A percentile compares a stretch with the other conserved stretches of the same genome.
These are phyloP conservation scores for Hsuehochloa calcarea DNA, from an alignment of 176 grass and related monocot species.

Conservation along the genomic window DNA sequence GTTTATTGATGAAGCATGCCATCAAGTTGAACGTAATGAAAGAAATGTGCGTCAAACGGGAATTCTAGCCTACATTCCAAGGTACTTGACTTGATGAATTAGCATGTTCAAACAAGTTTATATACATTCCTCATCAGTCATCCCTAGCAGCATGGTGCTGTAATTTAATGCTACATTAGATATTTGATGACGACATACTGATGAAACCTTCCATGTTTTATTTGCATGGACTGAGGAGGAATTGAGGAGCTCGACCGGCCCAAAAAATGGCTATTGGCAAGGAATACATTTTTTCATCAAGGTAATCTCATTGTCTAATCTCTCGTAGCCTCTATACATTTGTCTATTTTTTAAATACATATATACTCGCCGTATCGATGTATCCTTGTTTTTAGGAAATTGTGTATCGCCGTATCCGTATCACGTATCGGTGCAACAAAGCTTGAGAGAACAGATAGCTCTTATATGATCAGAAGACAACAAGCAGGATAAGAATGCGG, in stretches of 20 bases:
- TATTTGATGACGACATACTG: not conserved
- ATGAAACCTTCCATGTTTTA: not conserved
- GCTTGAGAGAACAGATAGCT: not conserved
- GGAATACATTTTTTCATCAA: too few relatives aligned
- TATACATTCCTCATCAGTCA: not conserved
- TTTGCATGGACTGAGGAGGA: too few relatives aligned
- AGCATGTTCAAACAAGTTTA: not conserved
- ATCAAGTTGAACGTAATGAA: constrained; percentile 92
- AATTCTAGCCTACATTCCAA: constrained; percentile 85
- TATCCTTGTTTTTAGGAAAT: too few relatives aligned
- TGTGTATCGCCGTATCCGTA: too few relatives aligned
- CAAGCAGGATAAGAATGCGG: not conserved
- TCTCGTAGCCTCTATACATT: too few relatives aligned
- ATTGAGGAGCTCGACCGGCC: too few relatives aligned
- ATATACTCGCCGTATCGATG: too few relatives aligned
- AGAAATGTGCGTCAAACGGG: constrained; percentile 72
- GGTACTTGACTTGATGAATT: constrained; percentile 54
- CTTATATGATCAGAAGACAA: not conserved
- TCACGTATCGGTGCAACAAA: too few relatives aligned
- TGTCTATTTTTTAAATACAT: too few relatives aligned
- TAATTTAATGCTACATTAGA: not conserved
- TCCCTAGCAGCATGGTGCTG: not conserved
- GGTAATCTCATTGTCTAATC: too few relatives aligned
- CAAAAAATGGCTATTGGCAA: too few relatives aligned
- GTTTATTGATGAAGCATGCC: constrained; percentile 96